phyloP scores from a whole-genome alignment of 441 rosid genomes.

The Syzygium syzygioides region DNA sequence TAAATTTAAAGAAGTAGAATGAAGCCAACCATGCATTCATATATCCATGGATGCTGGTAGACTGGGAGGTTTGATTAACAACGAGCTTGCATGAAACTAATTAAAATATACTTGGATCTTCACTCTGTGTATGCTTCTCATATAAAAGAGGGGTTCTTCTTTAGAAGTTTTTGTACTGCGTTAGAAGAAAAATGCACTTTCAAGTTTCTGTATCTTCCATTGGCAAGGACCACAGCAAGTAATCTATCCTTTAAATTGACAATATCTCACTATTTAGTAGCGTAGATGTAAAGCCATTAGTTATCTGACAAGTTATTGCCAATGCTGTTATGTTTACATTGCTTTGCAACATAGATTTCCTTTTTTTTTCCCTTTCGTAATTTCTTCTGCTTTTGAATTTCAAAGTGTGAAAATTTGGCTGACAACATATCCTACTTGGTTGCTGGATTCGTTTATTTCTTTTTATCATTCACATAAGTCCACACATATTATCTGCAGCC shows the following conservation, averaged over 20 bases:
- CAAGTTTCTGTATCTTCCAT: not conserved
- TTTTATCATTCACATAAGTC: not conserved
- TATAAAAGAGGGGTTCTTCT: not conserved
- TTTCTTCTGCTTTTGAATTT: not conserved
- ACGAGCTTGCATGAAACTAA: not conserved
- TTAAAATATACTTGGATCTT: not conserved
- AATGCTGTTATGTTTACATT: not conserved
- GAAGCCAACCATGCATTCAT: not conserved
- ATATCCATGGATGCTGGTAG: not conserved
- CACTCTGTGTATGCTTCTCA: not conserved
- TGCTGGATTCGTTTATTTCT: not conserved
- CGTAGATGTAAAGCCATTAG: not conserved
- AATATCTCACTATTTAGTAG: not conserved
- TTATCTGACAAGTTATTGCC: not conserved
- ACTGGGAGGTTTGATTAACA: not conserved
- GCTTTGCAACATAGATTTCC: not conserved
- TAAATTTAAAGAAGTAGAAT: not conserved
- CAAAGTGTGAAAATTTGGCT: not conserved
- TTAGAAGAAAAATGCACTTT: not conserved
- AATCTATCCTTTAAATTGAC: not conserved
- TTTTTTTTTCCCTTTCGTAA: no score
- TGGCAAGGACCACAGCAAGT: not conserved
- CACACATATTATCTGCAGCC: slow-evolving; percentile 39
- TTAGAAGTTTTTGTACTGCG: not conserved
- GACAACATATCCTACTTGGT: not conserved